Evolutionary conservation across 2,329 filamentous ascomycete genomes (phyloP).

Genomic region (Neofusicoccum umdonicola): DNA sequence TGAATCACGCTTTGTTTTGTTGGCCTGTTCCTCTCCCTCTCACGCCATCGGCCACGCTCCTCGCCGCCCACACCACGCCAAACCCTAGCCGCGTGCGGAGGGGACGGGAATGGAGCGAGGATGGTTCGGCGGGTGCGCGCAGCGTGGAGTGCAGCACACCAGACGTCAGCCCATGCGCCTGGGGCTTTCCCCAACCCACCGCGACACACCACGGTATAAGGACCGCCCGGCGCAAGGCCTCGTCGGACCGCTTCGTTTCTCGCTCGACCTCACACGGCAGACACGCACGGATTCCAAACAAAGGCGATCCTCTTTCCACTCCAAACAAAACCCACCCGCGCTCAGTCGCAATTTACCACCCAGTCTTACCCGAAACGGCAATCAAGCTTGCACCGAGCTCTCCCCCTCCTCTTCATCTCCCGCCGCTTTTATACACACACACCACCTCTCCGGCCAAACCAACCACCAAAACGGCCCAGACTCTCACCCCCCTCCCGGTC

Average conservation of each 20-base stretch:
- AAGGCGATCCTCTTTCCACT: too few relatives aligned
- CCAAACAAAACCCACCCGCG: too few relatives aligned
- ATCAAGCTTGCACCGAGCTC: neutral
- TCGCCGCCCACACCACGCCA: neutral
- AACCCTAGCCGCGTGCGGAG: constrained; percentile 1
- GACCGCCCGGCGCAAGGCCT: neutral
- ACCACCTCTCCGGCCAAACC: neutral
- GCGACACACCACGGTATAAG: neutral
- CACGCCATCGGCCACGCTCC: constrained; percentile 1
- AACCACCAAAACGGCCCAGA: neutral
- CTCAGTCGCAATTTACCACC: neutral
- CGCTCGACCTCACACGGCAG: too few relatives aligned
- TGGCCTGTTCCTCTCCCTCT: neutral
- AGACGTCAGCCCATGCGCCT: constrained; percentile 10
- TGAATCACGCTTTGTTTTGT: neutral
- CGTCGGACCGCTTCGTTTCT: too few relatives aligned
- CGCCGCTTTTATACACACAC: neutral
- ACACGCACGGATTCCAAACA: too few relatives aligned
- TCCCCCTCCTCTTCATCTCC: neutral
- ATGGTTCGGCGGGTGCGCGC: constrained; percentile 10
- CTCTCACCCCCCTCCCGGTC: neutral
- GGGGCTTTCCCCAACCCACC: neutral
- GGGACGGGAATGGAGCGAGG: neutral
- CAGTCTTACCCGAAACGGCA: constrained; percentile 5
- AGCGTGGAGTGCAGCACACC: constrained; percentile 13